Evolutionary conservation across 495 filamentous ascomycete species (phyloP).

Genomic region (Astrothelium macrocarpum): DNA sequence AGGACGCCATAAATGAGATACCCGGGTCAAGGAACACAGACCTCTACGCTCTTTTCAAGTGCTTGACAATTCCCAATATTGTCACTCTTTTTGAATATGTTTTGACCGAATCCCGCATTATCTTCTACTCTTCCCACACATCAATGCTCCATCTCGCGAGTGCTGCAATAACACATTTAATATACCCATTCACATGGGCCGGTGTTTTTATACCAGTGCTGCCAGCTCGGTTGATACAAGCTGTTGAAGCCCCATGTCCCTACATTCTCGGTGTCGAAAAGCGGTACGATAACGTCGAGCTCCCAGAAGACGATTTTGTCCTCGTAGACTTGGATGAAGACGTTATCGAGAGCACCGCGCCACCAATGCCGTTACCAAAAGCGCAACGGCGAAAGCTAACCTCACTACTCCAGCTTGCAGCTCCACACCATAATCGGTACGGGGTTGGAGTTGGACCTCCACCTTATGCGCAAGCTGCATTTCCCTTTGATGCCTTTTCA

Average conservation of each 20-base stretch:
- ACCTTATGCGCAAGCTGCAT: slow-evolving; percentile 83
- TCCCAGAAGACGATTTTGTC: slow-evolving; percentile 95
- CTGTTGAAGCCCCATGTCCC: slow-evolving; percentile 88
- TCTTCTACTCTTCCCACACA: slow-evolving; percentile 89
- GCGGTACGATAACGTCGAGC: slow-evolving; percentile 81
- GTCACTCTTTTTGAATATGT: slow-evolving; percentile 89
- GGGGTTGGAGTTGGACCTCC: slow-evolving; percentile 85
- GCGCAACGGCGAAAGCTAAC: slow-evolving; percentile 84
- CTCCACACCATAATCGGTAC: slow-evolving; percentile 78
- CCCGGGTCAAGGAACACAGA: slow-evolving; percentile 88
- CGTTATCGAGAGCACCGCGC: slow-evolving; percentile 67
- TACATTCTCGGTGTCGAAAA: slow-evolving; percentile 95
- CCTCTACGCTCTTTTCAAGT: slow-evolving; percentile 85
- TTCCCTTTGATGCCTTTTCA: slow-evolving; percentile 78
- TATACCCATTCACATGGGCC: slow-evolving; percentile 87
- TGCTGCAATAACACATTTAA: slow-evolving; percentile 66
- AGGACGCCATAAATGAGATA: slow-evolving; percentile 88
- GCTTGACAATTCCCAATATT: slow-evolving; percentile 80
- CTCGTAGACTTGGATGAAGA: slow-evolving; percentile 88
- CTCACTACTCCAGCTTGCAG: slow-evolving; percentile 78
- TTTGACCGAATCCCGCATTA: slow-evolving; percentile 88
- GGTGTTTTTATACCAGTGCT: slow-evolving; percentile 90
- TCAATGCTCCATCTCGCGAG: slow-evolving; percentile 92
- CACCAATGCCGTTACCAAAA: slow-evolving; percentile 66
- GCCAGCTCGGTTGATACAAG: slow-evolving; percentile 76